phyloP scores from a whole-genome alignment of 164 flowering plant genomes.

The Stephania japonica region DNA sequence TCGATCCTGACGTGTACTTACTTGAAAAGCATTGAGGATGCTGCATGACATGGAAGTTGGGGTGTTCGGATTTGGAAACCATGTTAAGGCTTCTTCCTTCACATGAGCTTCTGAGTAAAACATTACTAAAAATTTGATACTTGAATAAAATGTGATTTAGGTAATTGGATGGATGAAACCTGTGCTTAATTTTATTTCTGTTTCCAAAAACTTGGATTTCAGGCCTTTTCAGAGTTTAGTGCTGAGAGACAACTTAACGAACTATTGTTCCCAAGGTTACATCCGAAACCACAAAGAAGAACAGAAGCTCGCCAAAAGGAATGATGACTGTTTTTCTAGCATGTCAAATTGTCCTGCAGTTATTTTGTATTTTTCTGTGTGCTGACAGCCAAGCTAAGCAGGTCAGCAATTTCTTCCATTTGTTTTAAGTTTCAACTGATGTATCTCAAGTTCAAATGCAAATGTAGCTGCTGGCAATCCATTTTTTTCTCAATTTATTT shows the following conservation, averaged over 20 bases:
- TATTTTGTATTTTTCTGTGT: slow-evolving; percentile 14
- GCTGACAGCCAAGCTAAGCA: slow-evolving; percentile 9
- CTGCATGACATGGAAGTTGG: background rate
- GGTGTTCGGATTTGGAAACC: background rate
- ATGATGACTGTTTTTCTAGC: slow-evolving; percentile 2
- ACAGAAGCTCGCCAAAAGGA: slow-evolving; percentile 54
- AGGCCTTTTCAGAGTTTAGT: slow-evolving; percentile 83
- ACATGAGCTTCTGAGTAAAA: background rate
- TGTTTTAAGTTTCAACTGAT: slow-evolving; percentile 2
- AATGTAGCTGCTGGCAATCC: slow-evolving; percentile 4
- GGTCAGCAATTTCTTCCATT: slow-evolving; percentile 9
- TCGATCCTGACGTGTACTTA: background rate
- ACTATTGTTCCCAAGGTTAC: slow-evolving; percentile 62
- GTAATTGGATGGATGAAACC: background rate
- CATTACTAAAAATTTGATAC: background rate
- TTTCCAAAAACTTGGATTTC: slow-evolving; percentile 23
- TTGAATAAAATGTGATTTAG: background rate
- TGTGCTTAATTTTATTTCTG: background rate
- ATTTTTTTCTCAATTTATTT: background rate
- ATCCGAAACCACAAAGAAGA: slow-evolving; percentile 37
- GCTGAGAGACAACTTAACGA: slow-evolving; percentile 83
- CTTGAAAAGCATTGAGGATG: background rate
- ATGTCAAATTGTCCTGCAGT: slow-evolving; percentile 6
- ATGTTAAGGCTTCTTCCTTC: background rate
- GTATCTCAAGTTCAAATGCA: slow-evolving; percentile 11